Percentiles rank a stretch among this genome's conserved stretches.
Evolutionary conservation across 75 land plant genomes (phyloP).

Genomic region (Selaginella tamariscina): DNA sequence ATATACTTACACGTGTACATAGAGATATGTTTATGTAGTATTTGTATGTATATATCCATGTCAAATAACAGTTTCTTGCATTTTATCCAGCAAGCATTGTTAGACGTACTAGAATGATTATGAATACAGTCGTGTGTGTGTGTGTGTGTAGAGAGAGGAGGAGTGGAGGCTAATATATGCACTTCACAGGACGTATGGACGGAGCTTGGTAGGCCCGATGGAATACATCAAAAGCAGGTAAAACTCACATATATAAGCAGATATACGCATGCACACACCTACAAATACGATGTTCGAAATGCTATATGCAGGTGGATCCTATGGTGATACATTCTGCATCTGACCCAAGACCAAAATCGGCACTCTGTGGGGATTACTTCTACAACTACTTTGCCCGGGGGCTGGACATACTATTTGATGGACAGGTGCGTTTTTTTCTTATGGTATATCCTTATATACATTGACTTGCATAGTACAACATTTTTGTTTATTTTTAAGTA

Average conservation of each 20-base stretch:
- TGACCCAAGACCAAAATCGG: slow-evolving; percentile 65
- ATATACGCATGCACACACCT: too few relatives aligned
- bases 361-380: slow-evolving; percentile 89
- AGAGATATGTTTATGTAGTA: too few relatives aligned
- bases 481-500: background rate
- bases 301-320: slow-evolving; percentile 71
- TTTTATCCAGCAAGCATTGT: too few relatives aligned
- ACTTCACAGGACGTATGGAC: slow-evolving; percentile 91
- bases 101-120: too few relatives aligned
- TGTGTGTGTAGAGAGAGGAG: too few relatives aligned
- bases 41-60: too few relatives aligned
- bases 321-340: slow-evolving; percentile 96
- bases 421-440: slow-evolving; percentile 45
- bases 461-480: background rate
- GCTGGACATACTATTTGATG: slow-evolving; percentile 88
- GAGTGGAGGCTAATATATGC: too few relatives aligned
- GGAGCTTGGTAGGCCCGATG: slow-evolving; percentile 84
- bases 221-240: slow-evolving; percentile 94
- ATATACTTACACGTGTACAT: too few relatives aligned
- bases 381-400: slow-evolving; percentile 91
- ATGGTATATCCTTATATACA: background rate
- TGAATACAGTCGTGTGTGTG: too few relatives aligned
- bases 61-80: too few relatives aligned
- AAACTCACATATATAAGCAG: too few relatives aligned
- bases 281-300: too few relatives aligned